A percentile compares a stretch with the other conserved stretches of the same genome.
These are phyloP conservation scores for Termitomyces sp. DNA, from an alignment of 768 basidiomycete genomes.

Conservation along the genomic window DNA sequence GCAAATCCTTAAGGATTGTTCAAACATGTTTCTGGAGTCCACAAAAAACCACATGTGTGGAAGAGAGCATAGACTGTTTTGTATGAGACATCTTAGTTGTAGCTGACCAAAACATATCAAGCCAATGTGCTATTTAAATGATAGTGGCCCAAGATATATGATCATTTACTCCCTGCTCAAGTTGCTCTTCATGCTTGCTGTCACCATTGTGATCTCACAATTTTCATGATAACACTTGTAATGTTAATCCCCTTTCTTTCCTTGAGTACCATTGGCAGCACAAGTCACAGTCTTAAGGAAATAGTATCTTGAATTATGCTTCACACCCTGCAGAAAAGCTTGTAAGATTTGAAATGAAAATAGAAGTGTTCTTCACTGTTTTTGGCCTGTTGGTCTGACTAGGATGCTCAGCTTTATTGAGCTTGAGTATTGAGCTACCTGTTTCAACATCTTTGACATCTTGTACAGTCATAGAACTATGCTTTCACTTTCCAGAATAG, in stretches of 20 bases:
- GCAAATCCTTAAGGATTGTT: constrained; percentile 16
- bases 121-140: constrained; percentile 19
- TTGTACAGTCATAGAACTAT: not conserved
- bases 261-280: not conserved
- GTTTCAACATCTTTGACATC: not conserved
- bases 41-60: constrained; percentile 27
- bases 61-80: constrained; percentile 27
- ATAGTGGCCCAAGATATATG: constrained; percentile 14
- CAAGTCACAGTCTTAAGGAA: not conserved
- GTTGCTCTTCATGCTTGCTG: constrained; percentile 1
- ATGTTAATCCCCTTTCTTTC: not conserved
- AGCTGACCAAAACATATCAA: constrained; percentile 18
- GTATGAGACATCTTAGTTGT: constrained; percentile 30
- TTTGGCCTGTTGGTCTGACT: not conserved
- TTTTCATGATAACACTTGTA: constrained; percentile 4
- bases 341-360: not conserved
- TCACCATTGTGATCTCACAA: not conserved
- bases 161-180: not conserved
- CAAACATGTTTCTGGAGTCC: constrained; percentile 28
- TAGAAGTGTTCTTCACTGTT: not conserved
- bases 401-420: not conserved
- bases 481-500: not conserved
- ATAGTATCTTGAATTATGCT: not conserved
- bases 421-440: not conserved
- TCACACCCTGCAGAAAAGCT: not conserved